Conservation (phyloP, 257 asterid genomes). For the Datura wrightii region DNA sequence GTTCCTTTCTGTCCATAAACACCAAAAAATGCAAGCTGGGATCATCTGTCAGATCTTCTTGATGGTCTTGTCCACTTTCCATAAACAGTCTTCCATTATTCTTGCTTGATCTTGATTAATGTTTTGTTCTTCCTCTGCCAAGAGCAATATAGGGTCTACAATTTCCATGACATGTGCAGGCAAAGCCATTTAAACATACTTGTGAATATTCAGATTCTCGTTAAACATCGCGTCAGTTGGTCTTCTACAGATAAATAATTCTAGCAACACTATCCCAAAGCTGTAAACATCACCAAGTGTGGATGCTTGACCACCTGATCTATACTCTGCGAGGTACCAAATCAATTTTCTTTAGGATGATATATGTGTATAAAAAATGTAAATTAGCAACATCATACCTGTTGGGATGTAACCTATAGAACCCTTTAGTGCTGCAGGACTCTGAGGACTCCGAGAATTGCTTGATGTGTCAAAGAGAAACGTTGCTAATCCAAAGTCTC, state of each 20-base stretch:
- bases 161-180: conserved; percentile 35
- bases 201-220: conserved; percentile 33
- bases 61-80: too few relatives aligned
- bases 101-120: not conserved
- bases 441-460: not conserved
- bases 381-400: conserved; percentile 31
- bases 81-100: conserved; percentile 1
- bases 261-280: conserved; percentile 45
- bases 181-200: conserved; percentile 37
- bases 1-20: too few relatives aligned
- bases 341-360: not conserved
- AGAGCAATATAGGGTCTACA: conserved; percentile 34
- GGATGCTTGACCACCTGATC: conserved; percentile 40
- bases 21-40: too few relatives aligned
- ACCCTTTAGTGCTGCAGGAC: conserved; percentile 42
- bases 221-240: conserved; percentile 40
- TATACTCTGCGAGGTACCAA: conserved; percentile 41
- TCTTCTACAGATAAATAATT: conserved; percentile 42
- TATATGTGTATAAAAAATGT: not conserved
- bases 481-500: conserved; percentile 53
- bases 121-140: conserved; percentile 29
- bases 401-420: conserved; percentile 54
- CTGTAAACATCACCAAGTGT: conserved; percentile 49
- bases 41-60: too few relatives aligned
- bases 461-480: conserved; percentile 36